Percentiles rank a stretch among this genome's conserved stretches.
These are phyloP conservation scores for Cordyceps javanica DNA, from an alignment of 2,329 filamentous ascomycete species.

Conservation along the genomic window DNA sequence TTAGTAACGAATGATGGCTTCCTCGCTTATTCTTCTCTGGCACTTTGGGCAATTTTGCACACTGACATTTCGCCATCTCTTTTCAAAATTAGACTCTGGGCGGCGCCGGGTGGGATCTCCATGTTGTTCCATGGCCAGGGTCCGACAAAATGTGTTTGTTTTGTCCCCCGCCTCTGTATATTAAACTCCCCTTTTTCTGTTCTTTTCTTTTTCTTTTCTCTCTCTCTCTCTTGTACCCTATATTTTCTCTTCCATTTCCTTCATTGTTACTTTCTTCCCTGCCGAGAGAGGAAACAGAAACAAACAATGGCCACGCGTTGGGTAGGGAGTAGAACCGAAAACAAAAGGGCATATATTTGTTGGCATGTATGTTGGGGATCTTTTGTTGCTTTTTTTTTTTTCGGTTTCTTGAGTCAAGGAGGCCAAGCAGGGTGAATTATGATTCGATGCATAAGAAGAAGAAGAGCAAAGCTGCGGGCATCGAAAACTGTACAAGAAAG, in stretches of 20 bases:
- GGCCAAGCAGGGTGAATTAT: neutral
- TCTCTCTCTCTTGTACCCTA: neutral
- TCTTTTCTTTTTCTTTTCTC: neutral
- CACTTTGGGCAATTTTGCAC: constrained; percentile 5
- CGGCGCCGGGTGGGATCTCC: neutral
- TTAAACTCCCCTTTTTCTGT: constrained; percentile 10
- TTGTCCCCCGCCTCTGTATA: constrained; percentile 10
- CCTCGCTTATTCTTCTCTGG: constrained; percentile 5
- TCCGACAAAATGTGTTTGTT: neutral
- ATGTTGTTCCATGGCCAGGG: neutral
- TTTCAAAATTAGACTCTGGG: constrained; percentile 11
- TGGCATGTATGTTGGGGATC: constrained; percentile 9
- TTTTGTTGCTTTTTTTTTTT: neutral
- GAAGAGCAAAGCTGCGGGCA: neutral
- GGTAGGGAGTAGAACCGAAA: neutral
- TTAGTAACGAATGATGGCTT: constrained; percentile 11
- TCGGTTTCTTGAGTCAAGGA: neutral
- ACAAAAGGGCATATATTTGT: neutral
- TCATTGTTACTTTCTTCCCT: neutral
- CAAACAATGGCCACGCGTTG: neutral
- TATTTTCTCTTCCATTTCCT: neutral
- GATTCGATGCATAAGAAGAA: neutral
- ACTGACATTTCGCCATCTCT: constrained; percentile 6
- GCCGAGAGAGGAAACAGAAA: neutral
- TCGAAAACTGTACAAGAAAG: constrained; percentile 6